A percentile compares a stretch with the other conserved stretches of the same genome.
phyloP scores from a whole-genome alignment of 208 protist genomes.

The Balamuthia mandrillaris region DNA sequence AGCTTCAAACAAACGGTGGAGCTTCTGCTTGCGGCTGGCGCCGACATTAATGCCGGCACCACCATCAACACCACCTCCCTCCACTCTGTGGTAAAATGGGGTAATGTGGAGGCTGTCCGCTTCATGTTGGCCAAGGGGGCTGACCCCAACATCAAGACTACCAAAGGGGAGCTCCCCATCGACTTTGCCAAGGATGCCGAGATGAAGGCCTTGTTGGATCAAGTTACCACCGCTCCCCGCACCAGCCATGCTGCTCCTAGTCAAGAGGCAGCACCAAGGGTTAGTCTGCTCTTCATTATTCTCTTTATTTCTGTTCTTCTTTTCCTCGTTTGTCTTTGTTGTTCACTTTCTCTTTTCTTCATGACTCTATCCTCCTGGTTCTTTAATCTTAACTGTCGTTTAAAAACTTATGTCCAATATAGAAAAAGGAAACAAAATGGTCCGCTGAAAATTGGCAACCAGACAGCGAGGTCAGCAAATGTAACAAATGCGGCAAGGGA shows the following conservation, averaged over 20 bases:
- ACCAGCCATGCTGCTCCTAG: not conserved
- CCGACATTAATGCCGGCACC: slow-evolving; percentile 36
- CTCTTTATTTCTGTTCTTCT: not conserved
- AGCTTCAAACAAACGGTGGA: slow-evolving; percentile 32
- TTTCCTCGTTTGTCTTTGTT: too few species aligned
- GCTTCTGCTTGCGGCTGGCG: slow-evolving; percentile 12
- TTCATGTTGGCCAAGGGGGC: slow-evolving; percentile 25
- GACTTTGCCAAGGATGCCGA: slow-evolving; percentile 34
- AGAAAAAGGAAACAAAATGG: not conserved
- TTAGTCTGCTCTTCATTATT: not conserved
- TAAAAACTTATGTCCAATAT: too few species aligned
- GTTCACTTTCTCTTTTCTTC: not conserved
- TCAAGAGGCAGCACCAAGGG: not conserved
- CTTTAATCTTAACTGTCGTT: too few species aligned
- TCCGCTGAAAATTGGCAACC: slow-evolving; percentile 29
- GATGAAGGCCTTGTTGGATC: not conserved
- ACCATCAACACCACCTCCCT: slow-evolving; percentile 23
- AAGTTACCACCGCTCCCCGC: not conserved
- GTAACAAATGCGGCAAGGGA: slow-evolving; percentile 9
- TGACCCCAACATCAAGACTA: slow-evolving; percentile 23
- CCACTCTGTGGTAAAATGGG: slow-evolving; percentile 15
- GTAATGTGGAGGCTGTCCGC: slow-evolving; percentile 8
- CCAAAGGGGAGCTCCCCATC: slow-evolving; percentile 32
- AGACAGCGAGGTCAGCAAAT: slow-evolving; percentile 4
- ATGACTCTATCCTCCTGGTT: not conserved